A percentile compares a stretch with the other conserved stretches of the same genome.
Conservation (phyloP, 129 eudicot genomes). For the Escallonia rubra region DNA sequence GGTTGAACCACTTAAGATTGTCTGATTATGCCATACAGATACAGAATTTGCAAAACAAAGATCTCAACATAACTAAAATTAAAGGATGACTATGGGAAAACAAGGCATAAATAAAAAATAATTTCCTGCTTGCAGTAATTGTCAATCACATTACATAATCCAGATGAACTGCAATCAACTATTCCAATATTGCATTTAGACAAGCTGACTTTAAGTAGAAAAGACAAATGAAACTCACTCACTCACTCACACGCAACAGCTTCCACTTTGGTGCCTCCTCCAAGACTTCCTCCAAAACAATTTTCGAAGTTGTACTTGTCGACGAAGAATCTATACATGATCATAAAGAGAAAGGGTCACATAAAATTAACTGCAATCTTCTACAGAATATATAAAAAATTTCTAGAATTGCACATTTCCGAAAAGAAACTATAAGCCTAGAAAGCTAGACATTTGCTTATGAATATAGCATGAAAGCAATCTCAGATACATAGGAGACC, state of each 20-base stretch:
- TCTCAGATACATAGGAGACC: no score
- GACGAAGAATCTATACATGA: constrained; percentile 28
- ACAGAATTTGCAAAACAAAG: no score
- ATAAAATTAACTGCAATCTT: not conserved
- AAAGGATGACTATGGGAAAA: not conserved
- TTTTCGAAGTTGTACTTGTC: constrained; percentile 27
- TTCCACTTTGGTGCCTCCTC: constrained; percentile 99
- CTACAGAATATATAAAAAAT: not conserved
- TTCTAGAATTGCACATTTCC: not conserved
- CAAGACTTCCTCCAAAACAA: constrained; percentile 69
- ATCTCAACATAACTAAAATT: no score
- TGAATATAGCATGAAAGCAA: no score
- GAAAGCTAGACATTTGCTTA: no score
- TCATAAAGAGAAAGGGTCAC: constrained; percentile 11
- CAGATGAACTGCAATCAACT: no score
- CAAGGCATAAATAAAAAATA: not conserved
- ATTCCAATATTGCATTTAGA: no score
- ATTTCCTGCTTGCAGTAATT: not conserved
- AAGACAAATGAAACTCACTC: constrained; percentile 58
- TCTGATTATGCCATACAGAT: no score
- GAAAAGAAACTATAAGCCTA: not conserved
- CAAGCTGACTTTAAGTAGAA: not conserved
- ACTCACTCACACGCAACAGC: constrained; percentile 99
- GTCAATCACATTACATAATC: not conserved
- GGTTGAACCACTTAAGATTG: not conserved